phyloP scores from a whole-genome alignment of 139 green algal genomes.

The Chlamydomonas incerta region DNA sequence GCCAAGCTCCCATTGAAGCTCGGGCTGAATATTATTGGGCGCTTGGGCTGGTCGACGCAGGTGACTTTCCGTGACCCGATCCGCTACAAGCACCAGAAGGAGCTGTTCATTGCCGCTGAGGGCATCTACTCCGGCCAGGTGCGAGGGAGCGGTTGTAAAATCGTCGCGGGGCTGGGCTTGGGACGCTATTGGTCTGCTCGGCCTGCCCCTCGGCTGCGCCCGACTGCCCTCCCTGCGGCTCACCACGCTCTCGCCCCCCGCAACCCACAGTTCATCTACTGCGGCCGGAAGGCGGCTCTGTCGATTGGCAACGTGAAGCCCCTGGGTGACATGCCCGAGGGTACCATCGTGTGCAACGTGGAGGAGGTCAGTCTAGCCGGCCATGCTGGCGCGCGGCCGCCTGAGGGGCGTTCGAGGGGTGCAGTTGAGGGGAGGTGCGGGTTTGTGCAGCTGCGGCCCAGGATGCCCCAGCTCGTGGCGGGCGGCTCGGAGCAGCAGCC shows the following conservation, averaged over 20 bases:
- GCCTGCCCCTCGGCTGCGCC: background rate
- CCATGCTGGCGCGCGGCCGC: too few species aligned
- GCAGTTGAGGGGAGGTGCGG: too few species aligned
- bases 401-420: too few species aligned
- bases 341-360: slow-evolving; percentile 99
- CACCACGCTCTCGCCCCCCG: background rate
- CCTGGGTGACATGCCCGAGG: slow-evolving; percentile 97
- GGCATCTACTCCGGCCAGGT: slow-evolving; percentile 97
- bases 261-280: slow-evolving; percentile 92
- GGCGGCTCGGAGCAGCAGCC: too few species aligned
- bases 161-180: too few species aligned
- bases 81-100: slow-evolving; percentile 95
- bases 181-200: background rate
- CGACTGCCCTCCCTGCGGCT: background rate
- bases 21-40: background rate
- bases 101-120: slow-evolving; percentile 96
- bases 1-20: background rate
- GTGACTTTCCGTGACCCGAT: slow-evolving; percentile 95
- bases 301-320: slow-evolving; percentile 98
- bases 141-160: background rate
- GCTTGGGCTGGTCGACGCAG: slow-evolving; percentile 51
- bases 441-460: too few species aligned
- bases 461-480: too few species aligned
- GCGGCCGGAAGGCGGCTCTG: slow-evolving; percentile 95
- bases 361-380: slow-evolving; percentile 79